phyloP scores from a whole-genome alignment of 352 stramenopile genomes.

The Vaucheria bursata region DNA sequence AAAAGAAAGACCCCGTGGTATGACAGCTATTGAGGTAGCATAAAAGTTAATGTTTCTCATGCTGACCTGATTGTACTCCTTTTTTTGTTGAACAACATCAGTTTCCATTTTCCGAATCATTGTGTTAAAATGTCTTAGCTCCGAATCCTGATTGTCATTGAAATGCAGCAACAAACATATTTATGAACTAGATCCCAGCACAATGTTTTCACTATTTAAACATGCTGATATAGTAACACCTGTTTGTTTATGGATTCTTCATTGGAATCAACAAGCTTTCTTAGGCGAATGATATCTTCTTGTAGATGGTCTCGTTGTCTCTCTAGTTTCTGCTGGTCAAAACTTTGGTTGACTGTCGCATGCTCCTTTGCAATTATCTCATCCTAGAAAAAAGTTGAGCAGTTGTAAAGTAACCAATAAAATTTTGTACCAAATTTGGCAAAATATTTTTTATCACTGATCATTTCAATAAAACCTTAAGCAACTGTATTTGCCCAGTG shows the following conservation, averaged over 20 bases:
- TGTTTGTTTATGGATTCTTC: conserved; percentile 86
- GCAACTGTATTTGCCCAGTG: conserved; percentile 84
- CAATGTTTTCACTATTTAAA: too few species aligned
- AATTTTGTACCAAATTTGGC: too few species aligned
- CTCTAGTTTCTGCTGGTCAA: conserved; percentile 85
- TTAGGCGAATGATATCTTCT: conserved; percentile 79
- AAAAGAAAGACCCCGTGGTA: too few species aligned
- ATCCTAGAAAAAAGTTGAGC: neutral
- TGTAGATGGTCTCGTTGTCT: conserved; percentile 84
- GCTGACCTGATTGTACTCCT: conserved; percentile 76
- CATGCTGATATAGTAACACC: conserved; percentile 3
- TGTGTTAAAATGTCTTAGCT: conserved; percentile 79
- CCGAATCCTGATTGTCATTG: conserved; percentile 57
- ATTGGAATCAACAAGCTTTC: conserved; percentile 69
- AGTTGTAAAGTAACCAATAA: too few species aligned
- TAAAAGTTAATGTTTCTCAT: too few species aligned
- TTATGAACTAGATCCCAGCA: too few species aligned
- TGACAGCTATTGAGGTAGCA: too few species aligned
- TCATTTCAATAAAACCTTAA: too few species aligned
- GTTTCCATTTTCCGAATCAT: conserved; percentile 86
- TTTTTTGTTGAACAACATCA: conserved; percentile 78
- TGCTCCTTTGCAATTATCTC: conserved; percentile 58
- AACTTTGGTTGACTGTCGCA: conserved; percentile 87
- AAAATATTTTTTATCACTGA: too few species aligned
- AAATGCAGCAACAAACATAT: conserved; percentile 6